Evolutionary conservation across 2,329 filamentous ascomycete species (phyloP).

Genomic region (Ciborinia camelliae): DNA sequence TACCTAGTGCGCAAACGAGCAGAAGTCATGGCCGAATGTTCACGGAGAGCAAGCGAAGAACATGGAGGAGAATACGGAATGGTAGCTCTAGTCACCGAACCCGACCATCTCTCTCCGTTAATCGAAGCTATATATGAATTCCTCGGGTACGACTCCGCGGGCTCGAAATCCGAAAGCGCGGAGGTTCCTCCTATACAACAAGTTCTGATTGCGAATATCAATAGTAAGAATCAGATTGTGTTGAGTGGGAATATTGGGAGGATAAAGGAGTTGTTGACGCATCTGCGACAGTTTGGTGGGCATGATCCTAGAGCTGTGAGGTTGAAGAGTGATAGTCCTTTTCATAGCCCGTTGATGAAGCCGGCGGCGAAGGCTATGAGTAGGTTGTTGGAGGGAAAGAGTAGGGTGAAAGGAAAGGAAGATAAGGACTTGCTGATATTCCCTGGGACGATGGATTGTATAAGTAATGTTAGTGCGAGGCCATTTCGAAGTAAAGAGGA

Average conservation of each 20-base stretch:
- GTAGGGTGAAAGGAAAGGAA: constrained; percentile 50
- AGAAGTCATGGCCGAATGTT: constrained; percentile 78
- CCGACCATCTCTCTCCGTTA: constrained; percentile 66
- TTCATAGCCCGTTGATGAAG: constrained; percentile 89
- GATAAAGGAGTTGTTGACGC: constrained; percentile 77
- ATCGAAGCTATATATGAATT: constrained; percentile 76
- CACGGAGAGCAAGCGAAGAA: constrained; percentile 58
- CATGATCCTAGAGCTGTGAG: constrained; percentile 87
- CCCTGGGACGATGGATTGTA: constrained; percentile 69
- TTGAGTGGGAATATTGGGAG: constrained; percentile 80
- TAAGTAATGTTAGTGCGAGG: constrained; percentile 81
- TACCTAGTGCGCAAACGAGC: constrained; percentile 73
- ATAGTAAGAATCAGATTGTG: constrained; percentile 94
- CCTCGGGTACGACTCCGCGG: constrained; percentile 64
- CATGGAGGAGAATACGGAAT: constrained; percentile 86
- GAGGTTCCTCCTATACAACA: constrained; percentile 74
- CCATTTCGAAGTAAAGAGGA: constrained; percentile 73
- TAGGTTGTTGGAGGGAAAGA: constrained; percentile 59
- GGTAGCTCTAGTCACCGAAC: constrained; percentile 88
- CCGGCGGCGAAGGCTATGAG: constrained; percentile 76
- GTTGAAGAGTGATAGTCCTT: constrained; percentile 82
- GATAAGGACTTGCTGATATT: constrained; percentile 67
- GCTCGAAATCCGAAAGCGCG: constrained; percentile 63
- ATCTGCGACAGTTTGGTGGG: constrained; percentile 83
- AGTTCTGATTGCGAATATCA: constrained; percentile 89